Evolutionary conservation across 108 stramenopile species (phyloP).

Genomic region (Nitzschia sp.): DNA sequence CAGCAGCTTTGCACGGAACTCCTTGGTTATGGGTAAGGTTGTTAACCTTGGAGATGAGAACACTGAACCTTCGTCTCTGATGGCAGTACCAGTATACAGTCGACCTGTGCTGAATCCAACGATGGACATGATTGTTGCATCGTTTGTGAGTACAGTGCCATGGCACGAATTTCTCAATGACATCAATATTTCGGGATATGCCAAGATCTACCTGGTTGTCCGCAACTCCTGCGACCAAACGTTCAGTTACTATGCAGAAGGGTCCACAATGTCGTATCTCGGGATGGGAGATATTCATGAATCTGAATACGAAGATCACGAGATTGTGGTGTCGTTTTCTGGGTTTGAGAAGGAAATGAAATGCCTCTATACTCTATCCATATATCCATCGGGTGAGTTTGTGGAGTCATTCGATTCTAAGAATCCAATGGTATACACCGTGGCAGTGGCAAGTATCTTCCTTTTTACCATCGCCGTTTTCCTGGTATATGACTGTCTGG

Average conservation of each 20-base stretch:
- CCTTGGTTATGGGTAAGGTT: not conserved
- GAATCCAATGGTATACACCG: slow-evolving; percentile 3
- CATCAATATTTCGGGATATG: not conserved
- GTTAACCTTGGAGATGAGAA: not conserved
- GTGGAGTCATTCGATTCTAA: not conserved
- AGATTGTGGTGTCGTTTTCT: not conserved
- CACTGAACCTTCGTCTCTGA: not conserved
- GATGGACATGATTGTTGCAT: not conserved
- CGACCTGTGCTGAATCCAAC: not conserved
- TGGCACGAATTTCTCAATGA: not conserved
- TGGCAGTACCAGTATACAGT: not conserved
- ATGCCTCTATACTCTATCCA: not conserved
- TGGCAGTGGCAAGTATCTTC: slow-evolving; percentile 8
- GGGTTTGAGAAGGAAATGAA: not conserved
- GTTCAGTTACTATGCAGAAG: not conserved
- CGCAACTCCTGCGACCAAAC: not conserved
- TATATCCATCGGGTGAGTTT: slow-evolving; percentile 3
- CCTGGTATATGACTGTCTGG: slow-evolving; percentile 25
- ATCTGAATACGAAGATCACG: not conserved
- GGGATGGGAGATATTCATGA: slow-evolving; percentile 1
- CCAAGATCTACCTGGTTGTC: not conserved
- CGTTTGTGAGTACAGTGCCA: not conserved
- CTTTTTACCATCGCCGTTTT: slow-evolving; percentile 24
- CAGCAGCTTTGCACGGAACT: not conserved
- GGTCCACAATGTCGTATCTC: not conserved